Evolutionary conservation across 768 basidiomycete genomes (phyloP).

Genomic region (Podaxis sp.): DNA sequence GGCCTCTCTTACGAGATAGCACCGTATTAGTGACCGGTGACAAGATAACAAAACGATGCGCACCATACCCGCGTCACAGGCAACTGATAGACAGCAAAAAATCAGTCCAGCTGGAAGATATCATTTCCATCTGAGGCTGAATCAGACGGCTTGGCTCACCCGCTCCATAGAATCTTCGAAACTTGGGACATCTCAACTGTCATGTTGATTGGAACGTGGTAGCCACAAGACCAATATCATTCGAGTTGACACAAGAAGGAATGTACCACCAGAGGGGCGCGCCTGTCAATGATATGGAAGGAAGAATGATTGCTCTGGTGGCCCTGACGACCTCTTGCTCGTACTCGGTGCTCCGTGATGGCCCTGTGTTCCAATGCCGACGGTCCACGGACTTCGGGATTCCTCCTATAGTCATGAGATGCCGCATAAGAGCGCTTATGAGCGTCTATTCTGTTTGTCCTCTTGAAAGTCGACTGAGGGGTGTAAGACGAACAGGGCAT

Average conservation of each 20-base stretch:
- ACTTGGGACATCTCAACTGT: neutral
- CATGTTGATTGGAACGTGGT: neutral
- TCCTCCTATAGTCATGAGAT: no score
- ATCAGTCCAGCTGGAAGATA: neutral
- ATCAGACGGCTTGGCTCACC: neutral
- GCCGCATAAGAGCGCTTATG: no score
- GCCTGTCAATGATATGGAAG: neutral
- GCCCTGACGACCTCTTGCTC: neutral
- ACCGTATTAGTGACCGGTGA: neutral
- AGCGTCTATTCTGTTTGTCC: no score
- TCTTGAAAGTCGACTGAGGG: no score
- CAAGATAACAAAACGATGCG: neutral
- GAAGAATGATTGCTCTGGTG: neutral
- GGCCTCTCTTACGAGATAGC: neutral
- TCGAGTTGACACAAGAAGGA: neutral
- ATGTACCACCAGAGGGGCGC: neutral
- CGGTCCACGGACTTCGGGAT: no score
- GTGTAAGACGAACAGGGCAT: no score
- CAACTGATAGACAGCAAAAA: neutral
- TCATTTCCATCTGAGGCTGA: neutral
- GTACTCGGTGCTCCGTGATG: constrained; percentile 5
- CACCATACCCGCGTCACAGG: neutral
- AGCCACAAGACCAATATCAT: neutral
- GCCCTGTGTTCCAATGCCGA: neutral
- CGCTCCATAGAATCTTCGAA: neutral